Base-by-base conservation (phyloP, 1,139 yeast genomes). In the Eremothecium sinecaudum region DNA sequence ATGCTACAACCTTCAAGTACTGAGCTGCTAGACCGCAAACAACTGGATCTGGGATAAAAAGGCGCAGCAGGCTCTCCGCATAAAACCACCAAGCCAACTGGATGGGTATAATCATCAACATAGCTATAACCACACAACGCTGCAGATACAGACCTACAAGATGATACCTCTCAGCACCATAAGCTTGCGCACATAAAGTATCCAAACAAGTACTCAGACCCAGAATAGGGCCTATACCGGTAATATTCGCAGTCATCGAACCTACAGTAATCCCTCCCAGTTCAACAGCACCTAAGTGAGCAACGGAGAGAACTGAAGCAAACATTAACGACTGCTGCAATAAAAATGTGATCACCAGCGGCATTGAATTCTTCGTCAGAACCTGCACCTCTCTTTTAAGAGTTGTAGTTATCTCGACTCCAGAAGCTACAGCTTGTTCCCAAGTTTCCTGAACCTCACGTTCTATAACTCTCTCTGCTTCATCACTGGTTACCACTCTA, bases 121-220 rank as follows among this genome's bases (percentile, higher is more conserved):
- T 54, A 0, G 83, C 75, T 34, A 78, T 69, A 5, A 69, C 53
- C n/a, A 69, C 61, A 47, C 83, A 75, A 37, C 86, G 58, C 50
- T 78, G 86, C 9, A 75, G 72, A 46, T 74, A 78, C 2, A 70
- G 54, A 11, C 83, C 77, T 24, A 79, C 82, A 40, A 74, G 61
- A 38, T 64, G 64, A 39, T 60, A 69, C 40, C 76, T 73, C 2
- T 81, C 78, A 0, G 84, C 77, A 4, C 87, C 90, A 50, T 75
- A 79, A 0, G 86, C 84, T 51, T 78, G 86, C 0, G 95, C 87
- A 48, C 94, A 83, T 25, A 86, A 62, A 0, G 95, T 84, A 51
- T 86, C 96, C 36, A 86, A 64, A 15, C 93, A 75, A 0, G 95
- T 84, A 0, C 94, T 79, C 34, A 83, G 73, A 14, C 95, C 96